Evolutionary conservation across 352 stramenopile species (phyloP).

Genomic region (Pythium monospermum): DNA sequence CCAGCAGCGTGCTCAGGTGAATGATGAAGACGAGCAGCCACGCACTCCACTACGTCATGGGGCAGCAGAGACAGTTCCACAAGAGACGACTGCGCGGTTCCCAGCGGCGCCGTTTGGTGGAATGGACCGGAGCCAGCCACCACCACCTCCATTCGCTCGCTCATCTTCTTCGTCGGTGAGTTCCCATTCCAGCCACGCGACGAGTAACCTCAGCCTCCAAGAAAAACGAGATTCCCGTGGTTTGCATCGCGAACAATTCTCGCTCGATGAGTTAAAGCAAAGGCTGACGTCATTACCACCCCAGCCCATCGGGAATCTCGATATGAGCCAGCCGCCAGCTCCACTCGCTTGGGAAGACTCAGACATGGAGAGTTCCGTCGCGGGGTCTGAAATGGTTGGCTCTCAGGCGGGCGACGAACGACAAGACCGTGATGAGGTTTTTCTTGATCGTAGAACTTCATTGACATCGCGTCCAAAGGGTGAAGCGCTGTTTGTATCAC

Average conservation of each 20-base stretch:
- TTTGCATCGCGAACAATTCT: slow-evolving; percentile 1
- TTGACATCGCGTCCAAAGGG: neutral
- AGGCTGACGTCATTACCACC: slow-evolving; percentile 26
- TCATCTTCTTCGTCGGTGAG: neutral
- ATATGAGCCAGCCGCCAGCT: slow-evolving; percentile 46
- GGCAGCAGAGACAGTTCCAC: no score
- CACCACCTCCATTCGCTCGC: neutral
- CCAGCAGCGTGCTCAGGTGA: no score
- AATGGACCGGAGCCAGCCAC: slow-evolving; percentile 7
- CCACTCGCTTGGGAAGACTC: slow-evolving; percentile 17
- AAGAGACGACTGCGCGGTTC: no score
- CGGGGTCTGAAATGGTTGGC: neutral
- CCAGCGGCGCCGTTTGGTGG: neutral
- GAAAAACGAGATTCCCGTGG: neutral
- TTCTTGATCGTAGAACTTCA: no score
- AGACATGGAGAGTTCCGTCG: neutral
- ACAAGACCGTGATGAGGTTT: neutral
- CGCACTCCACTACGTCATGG: no score
- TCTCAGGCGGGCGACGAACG: neutral
- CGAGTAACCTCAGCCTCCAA: neutral
- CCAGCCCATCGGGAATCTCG: slow-evolving; percentile 29
- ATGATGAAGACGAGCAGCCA: no score
- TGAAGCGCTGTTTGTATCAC: slow-evolving; percentile 13
- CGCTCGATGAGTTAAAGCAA: slow-evolving; percentile 20
- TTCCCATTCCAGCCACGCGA: neutral